These are phyloP conservation scores for Daldinia grandis DNA, from an alignment of 495 filamentous ascomycete genomes.

Conservation along the genomic window DNA sequence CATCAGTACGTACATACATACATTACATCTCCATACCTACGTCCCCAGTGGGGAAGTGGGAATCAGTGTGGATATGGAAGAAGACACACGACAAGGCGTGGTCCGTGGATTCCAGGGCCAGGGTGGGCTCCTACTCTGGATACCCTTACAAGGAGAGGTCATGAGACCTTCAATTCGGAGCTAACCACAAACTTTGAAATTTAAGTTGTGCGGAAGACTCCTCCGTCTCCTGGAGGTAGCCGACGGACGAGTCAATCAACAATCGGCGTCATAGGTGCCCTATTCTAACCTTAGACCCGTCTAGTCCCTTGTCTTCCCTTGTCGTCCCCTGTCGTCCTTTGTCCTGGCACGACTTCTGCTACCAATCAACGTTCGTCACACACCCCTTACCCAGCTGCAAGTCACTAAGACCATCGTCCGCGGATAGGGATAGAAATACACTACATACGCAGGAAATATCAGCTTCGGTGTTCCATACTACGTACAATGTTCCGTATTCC, in stretches of 20 bases:
- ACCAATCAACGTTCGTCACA: conserved; percentile 5
- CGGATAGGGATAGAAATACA: background rate
- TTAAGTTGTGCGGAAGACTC: conserved; percentile 37
- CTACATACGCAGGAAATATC: background rate
- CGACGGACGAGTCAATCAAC: conserved; percentile 41
- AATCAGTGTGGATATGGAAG: conserved; percentile 21
- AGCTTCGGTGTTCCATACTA: background rate
- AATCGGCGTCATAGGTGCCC: conserved; percentile 36
- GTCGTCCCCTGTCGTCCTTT: conserved; percentile 19
- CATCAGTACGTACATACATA: conserved; percentile 26
- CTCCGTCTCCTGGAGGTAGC: conserved; percentile 36
- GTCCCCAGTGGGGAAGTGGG: conserved; percentile 21
- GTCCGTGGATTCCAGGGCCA: conserved; percentile 26
- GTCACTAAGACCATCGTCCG: background rate
- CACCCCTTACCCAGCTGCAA: conserved; percentile 33
- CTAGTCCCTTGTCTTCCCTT: conserved; percentile 12
- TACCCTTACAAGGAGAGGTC: conserved; percentile 45
- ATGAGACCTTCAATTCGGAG: conserved; percentile 44
- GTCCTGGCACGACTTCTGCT: conserved; percentile 4
- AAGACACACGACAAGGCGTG: conserved; percentile 39
- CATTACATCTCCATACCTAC: conserved; percentile 17
- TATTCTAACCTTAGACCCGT: conserved; percentile 31
- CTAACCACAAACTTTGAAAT: conserved; percentile 43
- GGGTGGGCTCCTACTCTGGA: conserved; percentile 41
- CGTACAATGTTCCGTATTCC: background rate